These are phyloP conservation scores for Carallia brachiata DNA, from an alignment of 345 rosid species.

Conservation along the genomic window DNA sequence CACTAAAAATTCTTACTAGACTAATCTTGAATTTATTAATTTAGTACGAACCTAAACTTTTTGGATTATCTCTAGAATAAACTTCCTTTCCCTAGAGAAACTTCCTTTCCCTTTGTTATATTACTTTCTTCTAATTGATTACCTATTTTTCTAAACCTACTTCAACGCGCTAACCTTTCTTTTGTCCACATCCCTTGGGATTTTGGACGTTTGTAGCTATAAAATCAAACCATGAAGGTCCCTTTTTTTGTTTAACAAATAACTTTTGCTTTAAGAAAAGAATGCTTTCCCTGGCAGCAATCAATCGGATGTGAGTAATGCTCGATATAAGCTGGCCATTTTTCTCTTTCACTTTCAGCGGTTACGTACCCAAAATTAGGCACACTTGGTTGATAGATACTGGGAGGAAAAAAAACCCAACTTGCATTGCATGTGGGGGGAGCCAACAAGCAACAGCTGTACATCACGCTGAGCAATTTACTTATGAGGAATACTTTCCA, in stretches of 20 bases:
- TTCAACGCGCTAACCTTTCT: neutral
- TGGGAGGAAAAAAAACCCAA: neutral
- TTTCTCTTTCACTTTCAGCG: no score
- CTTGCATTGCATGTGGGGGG: neutral
- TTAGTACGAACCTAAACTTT: no score
- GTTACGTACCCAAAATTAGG: no score
- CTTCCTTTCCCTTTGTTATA: neutral
- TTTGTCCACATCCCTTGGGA: constrained; percentile 12
- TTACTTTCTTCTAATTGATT: neutral
- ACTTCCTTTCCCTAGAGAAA: constrained; percentile 1
- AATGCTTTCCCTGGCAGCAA: neutral
- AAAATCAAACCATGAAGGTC: neutral
- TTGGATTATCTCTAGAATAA: neutral
- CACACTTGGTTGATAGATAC: no score
- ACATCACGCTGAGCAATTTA: neutral
- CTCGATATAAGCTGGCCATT: no score
- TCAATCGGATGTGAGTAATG: neutral
- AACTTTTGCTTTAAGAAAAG: neutral
- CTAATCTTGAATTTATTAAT: no score
- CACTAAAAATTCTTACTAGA: no score
- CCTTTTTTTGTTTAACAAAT: no score
- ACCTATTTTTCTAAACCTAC: neutral
- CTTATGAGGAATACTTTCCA: neutral
- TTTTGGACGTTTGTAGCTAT: neutral
- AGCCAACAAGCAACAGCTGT: neutral